A percentile compares a stretch with the other conserved stretches of the same genome.
Conservation (phyloP, 805 yeast genomes). For the Metschnikowia corniflorae region DNA sequence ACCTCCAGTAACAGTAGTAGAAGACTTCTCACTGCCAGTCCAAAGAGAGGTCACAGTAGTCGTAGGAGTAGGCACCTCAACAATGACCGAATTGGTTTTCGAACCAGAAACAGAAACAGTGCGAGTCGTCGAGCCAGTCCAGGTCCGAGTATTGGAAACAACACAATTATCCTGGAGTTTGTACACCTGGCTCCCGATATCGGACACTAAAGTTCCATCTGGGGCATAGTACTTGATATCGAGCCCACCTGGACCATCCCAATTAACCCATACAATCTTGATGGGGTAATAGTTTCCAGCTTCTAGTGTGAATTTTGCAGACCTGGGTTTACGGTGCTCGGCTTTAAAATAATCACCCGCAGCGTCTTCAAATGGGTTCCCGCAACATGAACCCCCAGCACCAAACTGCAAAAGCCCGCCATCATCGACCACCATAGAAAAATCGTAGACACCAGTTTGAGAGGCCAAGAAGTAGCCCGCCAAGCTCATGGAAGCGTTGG, state of each 20-base stretch:
- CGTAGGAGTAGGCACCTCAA: conserved; percentile 17
- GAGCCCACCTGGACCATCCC: conserved; percentile 5
- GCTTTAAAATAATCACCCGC: conserved; percentile 7
- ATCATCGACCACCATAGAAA: conserved; percentile 7
- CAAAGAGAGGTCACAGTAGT: conserved; percentile 15
- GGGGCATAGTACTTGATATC: conserved; percentile 4
- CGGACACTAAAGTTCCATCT: neutral
- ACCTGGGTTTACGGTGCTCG: conserved; percentile 2
- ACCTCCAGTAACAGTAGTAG: conserved; percentile 6
- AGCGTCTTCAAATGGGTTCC: conserved; percentile 5
- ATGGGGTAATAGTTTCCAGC: conserved; percentile 9
- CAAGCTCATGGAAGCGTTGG: conserved; percentile 8
- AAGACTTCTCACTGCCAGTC: conserved; percentile 10
- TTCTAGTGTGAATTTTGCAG: neutral
- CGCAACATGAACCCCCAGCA: conserved; percentile 7
- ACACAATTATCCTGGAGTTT: neutral
- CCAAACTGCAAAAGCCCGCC: conserved; percentile 9
- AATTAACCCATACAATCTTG: conserved; percentile 6
- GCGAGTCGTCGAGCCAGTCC: conserved; percentile 2
- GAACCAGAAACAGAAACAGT: conserved; percentile 6
- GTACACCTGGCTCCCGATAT: conserved; percentile 4
- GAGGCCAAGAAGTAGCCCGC: conserved; percentile 10
- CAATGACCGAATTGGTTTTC: conserved; percentile 9
- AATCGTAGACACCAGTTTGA: conserved; percentile 6
- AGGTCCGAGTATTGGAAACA: conserved; percentile 4